Evolutionary conservation across 371 early-diverging fungal genomes (phyloP).

Genomic region (Mucor saturninus): DNA sequence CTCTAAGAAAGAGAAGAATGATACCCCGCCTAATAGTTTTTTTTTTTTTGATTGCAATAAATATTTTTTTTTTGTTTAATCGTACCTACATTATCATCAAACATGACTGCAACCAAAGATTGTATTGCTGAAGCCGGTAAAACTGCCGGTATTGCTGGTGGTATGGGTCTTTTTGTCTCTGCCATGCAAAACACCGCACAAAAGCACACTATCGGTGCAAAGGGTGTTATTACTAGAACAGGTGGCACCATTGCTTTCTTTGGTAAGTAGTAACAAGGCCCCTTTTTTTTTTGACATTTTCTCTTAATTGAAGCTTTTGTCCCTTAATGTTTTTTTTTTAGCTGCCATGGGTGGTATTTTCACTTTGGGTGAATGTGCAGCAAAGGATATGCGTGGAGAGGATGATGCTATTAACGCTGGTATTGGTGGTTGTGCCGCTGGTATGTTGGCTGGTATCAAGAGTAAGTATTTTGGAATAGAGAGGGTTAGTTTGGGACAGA

Average conservation of each 20-base stretch:
- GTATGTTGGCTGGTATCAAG: constrained; percentile 72
- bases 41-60: background rate
- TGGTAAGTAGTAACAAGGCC: constrained; percentile 50
- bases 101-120: constrained; percentile 56
- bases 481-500: too few relatives aligned
- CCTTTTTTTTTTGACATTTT: background rate
- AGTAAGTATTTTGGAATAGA: constrained; percentile 35
- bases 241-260: constrained; percentile 75
- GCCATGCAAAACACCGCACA: constrained; percentile 76
- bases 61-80: background rate
- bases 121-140: constrained; percentile 61
- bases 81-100: constrained; percentile 11
- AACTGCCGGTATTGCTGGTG: constrained; percentile 64
- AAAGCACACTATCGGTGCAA: constrained; percentile 68
- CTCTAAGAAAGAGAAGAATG: background rate
- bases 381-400: constrained; percentile 64
- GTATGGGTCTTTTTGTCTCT: constrained; percentile 70
- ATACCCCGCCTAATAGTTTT: constrained; percentile 7
- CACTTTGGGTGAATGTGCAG: constrained; percentile 68
- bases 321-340: constrained; percentile 18
- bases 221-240: constrained; percentile 69
- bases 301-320: background rate
- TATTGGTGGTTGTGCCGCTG: constrained; percentile 79
- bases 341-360: constrained; percentile 85
- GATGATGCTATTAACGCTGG: constrained; percentile 75